Evolutionary conservation across 371 early-diverging fungal genomes (phyloP), one percentile per base, ranked within the genome.

Genomic region (Haplosporangium sp.): DNA sequence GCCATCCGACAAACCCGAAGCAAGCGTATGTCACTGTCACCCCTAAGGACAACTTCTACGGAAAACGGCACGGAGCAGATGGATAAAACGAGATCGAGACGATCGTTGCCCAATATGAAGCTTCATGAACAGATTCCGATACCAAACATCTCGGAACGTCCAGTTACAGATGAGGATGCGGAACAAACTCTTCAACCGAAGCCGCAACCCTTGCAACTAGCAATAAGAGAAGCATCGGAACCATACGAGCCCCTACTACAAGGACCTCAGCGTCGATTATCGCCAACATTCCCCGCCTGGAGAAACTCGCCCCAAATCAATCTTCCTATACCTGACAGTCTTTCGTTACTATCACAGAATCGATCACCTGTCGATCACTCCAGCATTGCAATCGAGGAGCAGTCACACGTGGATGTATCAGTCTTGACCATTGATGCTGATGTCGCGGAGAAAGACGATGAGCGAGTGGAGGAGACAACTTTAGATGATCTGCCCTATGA

Each of bases 221-320:
- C 29, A 11, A 20, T 6, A 16, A 8, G 16, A 18, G 56, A 47
- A 3, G 18, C 21, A 9, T 20, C n/a, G 20, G 40, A 36, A 18
- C 5, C 13, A n/a, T 12, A 21, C 11, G 47, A 41, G 10, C 13
- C 9, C 7, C 1, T 1, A n/a, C n/a, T 47, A 14, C 29, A n/a
- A 42, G 38, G 12, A 38, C 12, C 36, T 3, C 29, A 29, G 0
- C 51, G 14, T 29, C 54, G 29, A 36, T 2, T 6, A 1, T 62
- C 53, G 10, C 59, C 62, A 2, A 52, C 53, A 38, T 23, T 21
- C 14, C 20, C 46, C 12, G 12, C 50, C 46, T 70, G 71, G 71
- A 59, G 55, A 48, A 70, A 70, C 43, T 64, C 71, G 23, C 71
- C 71, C 0, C 71, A 70, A 16, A 46, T 53, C 20, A 16, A 47